Evolutionary conservation across 345 rosid species (phyloP).

Genomic region (Erucastrum elatum): DNA sequence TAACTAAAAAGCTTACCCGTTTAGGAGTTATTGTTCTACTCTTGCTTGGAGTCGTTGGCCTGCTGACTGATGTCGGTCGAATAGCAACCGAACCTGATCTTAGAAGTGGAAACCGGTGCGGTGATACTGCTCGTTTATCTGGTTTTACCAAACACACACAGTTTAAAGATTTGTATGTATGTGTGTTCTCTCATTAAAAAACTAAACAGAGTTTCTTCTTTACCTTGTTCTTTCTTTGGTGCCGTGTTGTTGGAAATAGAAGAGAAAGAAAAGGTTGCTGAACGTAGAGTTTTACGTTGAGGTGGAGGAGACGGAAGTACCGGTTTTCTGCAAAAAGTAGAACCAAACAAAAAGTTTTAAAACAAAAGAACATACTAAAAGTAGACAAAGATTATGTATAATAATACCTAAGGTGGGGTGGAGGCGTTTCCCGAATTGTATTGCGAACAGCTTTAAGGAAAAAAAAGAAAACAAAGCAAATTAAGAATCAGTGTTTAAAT

Average conservation of each 20-base stretch:
- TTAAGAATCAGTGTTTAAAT: conserved; percentile 31
- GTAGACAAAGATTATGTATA: neutral
- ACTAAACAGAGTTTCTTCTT: neutral
- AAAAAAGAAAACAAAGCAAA: conserved; percentile 10
- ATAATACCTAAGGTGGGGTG: conserved; percentile 53
- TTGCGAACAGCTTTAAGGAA: conserved; percentile 62
- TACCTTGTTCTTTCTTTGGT: conserved; percentile 73
- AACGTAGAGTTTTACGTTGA: conserved; percentile 56
- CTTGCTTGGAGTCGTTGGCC: conserved; percentile 68
- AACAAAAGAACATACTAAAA: neutral
- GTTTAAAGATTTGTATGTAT: neutral
- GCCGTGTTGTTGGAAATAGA: conserved; percentile 51
- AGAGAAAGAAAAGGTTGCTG: conserved; percentile 77
- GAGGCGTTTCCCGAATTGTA: conserved; percentile 64
- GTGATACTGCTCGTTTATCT: conserved; percentile 80
- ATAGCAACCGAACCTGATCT: conserved; percentile 72
- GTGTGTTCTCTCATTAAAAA: neutral
- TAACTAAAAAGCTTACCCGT: conserved; percentile 47
- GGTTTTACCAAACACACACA: conserved; percentile 26
- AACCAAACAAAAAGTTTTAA: neutral
- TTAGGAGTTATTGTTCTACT: conserved; percentile 68
- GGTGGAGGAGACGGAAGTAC: conserved; percentile 72
- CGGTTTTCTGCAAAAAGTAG: conserved; percentile 53
- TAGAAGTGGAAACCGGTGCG: conserved; percentile 76
- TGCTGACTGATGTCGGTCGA: conserved; percentile 55